Evolutionary conservation across 1,139 yeast genomes (phyloP), one percentile per base, ranked within the genome.

Genomic region (Chernovozyma aurita): DNA sequence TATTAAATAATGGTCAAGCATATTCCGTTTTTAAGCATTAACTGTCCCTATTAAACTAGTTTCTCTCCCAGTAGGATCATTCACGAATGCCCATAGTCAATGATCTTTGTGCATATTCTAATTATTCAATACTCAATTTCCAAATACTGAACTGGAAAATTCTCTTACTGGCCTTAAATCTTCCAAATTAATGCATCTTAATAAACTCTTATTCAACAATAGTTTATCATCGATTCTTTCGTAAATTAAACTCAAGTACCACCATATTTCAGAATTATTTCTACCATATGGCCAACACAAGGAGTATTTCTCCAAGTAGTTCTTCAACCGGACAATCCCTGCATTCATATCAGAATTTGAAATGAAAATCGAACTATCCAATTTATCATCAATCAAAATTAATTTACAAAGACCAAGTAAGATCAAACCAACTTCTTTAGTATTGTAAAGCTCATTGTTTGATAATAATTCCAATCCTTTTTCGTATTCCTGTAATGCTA

Each of bases 191-290:
- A 85, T 73, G 52, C 86, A 74, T 49, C 65, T 74, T 81, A 90
- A 78, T 43, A 85, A 63, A 21, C 84, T 70, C 35, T 65, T 55
- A 20, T 73, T 72, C 40, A 79, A 68, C 38, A 73, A 64, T 2
- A 66, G 60, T 39, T 63, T 65, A 49, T 84, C 87, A 31, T 76
- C 82, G 32, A 77, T 66, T 20, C 55, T 61, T 47, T 82, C 92
- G 52, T 83, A 83, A 26, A 84, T 69, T 46, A 72, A 63, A 3
- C 88, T 76, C 43, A 86, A 65, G 41, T 75, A 71, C 72, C 78
- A 81, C 87, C 94, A 85, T 12, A 83, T 71, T 53, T 86, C 95
- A 1, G 85, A 65, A 24, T 69, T 65, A 48, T 74, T 73, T 42
- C 72, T 61, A 2, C 86, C 94, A 30, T 44, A 66, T 48, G 52